Evolutionary conservation across 805 yeast genomes (phyloP), one percentile per base, ranked within the genome.

Genomic region (Spathaspora passalidarum): DNA sequence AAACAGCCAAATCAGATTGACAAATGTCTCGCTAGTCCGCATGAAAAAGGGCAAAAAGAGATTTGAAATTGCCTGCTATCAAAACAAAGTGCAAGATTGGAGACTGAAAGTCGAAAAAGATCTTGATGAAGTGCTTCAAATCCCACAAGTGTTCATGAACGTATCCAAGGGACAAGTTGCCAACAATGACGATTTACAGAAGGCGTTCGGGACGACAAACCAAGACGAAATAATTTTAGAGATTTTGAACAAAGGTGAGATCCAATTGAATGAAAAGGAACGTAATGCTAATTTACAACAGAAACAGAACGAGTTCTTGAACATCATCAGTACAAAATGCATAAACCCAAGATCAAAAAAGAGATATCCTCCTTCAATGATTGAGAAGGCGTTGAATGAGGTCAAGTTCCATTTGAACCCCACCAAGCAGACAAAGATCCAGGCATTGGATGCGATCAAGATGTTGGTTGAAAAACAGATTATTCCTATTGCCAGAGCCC

Each of bases 161-260:
- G 98, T 91, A 0, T 88, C 96, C 13, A 94, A 94, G 60, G 99
- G 99, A 2, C 89, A 82, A 51, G 91, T 88, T 1, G 98, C 98
- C 2, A 82, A 91, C 14, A 80, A 86, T 54, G 96, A 88, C 8
- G 97, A 92, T 48, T 69, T 94, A 18, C 69, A 76, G 51, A 76
- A 80, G 45, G 75, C 84, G 1, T 92, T 94, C 61, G 90, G 86
- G 1, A 78, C 89, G 0, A 81, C 90, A 0, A 86, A 91, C 56
- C 75, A 79, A 10, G 88, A 90, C 58, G 74, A 75, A 29, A 86
- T 91, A 41, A 82, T 94, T 20, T 71, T 80, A 43, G 96, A 89
- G 57, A 94, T 94, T 45, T 68, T 94, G 49, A 81, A 79, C 46
- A 89, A 88, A 61, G 99, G 99, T 34, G 99, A 94, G 64, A 84